A percentile compares a stretch with the other conserved stretches of the same genome.
These are phyloP conservation scores for Chrysophaeum taylorii DNA, from an alignment of 352 stramenopile genomes.

Conservation along the genomic window DNA sequence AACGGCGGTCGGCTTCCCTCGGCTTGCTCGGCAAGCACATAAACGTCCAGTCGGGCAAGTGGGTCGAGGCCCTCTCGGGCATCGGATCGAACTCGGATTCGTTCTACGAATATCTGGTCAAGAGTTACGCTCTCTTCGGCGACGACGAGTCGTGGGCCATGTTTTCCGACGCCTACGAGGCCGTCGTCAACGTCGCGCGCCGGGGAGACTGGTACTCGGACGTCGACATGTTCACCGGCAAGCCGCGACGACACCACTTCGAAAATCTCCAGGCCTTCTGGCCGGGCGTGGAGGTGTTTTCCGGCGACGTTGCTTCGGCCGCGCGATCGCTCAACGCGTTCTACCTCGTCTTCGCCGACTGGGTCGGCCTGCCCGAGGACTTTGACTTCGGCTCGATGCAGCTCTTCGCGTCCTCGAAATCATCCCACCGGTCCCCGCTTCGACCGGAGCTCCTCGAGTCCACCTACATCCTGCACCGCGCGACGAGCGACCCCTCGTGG, in stretches of 20 bases:
- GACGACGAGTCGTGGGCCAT: conserved; percentile 77
- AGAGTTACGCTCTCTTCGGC: conserved; percentile 88
- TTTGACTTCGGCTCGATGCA: conserved; percentile 54
- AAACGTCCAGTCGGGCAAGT: conserved; percentile 30
- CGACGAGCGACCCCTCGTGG: conserved; percentile 51
- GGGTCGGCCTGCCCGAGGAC: conserved; percentile 85
- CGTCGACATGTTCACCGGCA: conserved; percentile 39
- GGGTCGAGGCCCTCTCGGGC: conserved; percentile 50
- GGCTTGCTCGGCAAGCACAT: conserved; percentile 80
- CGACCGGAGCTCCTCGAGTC: conserved; percentile 93
- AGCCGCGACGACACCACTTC: conserved; percentile 35
- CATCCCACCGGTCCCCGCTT: conserved; percentile 58
- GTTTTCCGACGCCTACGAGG: conserved; percentile 48
- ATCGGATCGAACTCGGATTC: conserved; percentile 86
- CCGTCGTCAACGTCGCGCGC: conserved; percentile 42
- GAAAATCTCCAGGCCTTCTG: conserved; percentile 89
- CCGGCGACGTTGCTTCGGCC: conserved; percentile 74
- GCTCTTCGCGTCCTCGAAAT: not conserved
- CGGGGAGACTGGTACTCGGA: conserved; percentile 55
- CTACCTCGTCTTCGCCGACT: conserved; percentile 83
- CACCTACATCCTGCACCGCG: conserved; percentile 85
- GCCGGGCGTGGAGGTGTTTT: conserved; percentile 83
- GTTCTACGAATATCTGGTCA: conserved; percentile 96
- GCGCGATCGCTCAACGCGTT: conserved; percentile 80
- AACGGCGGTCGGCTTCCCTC: conserved; percentile 53